Evolutionary conservation across 345 rosid genomes (phyloP).

Genomic region (Eucalyptus curtisii): DNA sequence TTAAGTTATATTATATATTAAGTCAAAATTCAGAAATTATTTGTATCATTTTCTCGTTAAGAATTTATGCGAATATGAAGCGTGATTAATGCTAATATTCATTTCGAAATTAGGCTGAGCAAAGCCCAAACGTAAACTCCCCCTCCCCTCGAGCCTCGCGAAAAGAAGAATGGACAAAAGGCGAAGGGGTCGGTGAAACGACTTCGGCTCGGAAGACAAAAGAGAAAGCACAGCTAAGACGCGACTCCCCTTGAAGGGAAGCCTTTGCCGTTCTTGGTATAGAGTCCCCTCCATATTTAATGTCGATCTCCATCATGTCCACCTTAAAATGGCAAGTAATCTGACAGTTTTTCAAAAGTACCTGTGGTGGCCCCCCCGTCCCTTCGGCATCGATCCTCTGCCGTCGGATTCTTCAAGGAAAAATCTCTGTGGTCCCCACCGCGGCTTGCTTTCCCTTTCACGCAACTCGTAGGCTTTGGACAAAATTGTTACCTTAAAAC

Average conservation of each 20-base stretch:
- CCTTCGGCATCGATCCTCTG: background rate
- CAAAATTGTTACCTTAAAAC: background rate
- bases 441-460: background rate
- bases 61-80: background rate
- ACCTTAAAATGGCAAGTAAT: background rate
- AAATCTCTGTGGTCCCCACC: slow-evolving; percentile 2
- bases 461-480: background rate
- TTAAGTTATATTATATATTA: no score
- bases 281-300: background rate
- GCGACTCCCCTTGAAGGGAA: background rate
- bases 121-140: background rate
- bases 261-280: background rate
- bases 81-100: background rate
- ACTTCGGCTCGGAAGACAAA: background rate
- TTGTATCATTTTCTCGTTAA: background rate
- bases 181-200: background rate
- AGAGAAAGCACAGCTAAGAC: background rate
- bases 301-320: background rate
- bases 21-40: rapidly evolving
- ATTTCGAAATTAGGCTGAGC: background rate
- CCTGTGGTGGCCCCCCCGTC: background rate
- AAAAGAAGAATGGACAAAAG: background rate
- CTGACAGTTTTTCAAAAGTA: background rate
- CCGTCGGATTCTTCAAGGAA: background rate
- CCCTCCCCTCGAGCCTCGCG: background rate